Conservation (phyloP, 805 yeast species). For the Candida sithepensis region DNA sequence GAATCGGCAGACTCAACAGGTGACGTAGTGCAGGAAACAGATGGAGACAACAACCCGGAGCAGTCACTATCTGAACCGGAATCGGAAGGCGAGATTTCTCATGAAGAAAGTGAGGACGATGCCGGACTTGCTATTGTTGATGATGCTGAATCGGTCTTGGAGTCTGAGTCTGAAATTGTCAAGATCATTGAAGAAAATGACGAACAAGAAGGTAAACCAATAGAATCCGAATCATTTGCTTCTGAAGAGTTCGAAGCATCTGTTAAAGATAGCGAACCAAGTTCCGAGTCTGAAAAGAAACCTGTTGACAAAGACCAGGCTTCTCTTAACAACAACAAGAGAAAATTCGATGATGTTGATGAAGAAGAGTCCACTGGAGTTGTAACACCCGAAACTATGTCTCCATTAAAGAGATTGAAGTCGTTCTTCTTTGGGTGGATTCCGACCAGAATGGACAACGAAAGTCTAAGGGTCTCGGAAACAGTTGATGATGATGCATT, state of each 20-base stretch:
- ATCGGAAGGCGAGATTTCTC: conserved; percentile 2
- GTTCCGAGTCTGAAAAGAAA: too few relatives aligned
- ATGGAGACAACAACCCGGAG: neutral
- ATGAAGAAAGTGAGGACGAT: conserved; percentile 7
- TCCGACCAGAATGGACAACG: neutral
- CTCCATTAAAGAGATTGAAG: conserved; percentile 1
- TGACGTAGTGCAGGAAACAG: neutral
- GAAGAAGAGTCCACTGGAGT: neutral
- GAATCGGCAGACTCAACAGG: conserved; percentile 1
- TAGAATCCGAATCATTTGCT: conserved; percentile 1
- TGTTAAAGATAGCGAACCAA: conserved; percentile 3
- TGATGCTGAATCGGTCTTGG: conserved; percentile 4
- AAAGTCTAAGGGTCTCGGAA: too few relatives aligned
- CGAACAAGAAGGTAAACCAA: conserved; percentile 4
- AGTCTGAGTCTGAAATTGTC: conserved; percentile 10
- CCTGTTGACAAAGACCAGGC: too few relatives aligned
- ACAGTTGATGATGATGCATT: too few relatives aligned
- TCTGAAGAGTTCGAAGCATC: conserved; percentile 11
- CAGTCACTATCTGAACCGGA: conserved; percentile 1
- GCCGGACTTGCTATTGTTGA: conserved; percentile 2
- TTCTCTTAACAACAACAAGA: neutral
- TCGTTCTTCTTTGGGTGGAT: conserved; percentile 1
- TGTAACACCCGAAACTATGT: neutral
- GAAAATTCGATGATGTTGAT: conserved; percentile 4
- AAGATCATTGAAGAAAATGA: conserved; percentile 4